Evolutionary conservation across 768 basidiomycete species (phyloP).

Genomic region (Boletus sp.): DNA sequence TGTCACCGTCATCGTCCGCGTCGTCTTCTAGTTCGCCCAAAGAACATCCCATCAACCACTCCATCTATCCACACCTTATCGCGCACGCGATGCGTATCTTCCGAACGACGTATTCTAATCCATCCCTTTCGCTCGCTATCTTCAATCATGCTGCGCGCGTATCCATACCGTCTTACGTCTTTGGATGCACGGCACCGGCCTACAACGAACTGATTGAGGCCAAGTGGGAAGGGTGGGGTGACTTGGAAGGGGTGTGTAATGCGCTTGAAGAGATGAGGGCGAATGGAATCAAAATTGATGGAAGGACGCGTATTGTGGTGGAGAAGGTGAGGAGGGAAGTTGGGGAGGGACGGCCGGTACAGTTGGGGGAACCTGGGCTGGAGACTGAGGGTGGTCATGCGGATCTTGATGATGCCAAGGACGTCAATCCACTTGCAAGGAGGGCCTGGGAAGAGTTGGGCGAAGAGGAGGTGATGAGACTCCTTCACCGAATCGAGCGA

Average conservation of each 20-base stretch:
- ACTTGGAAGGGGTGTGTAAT: constrained; percentile 69
- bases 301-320: constrained; percentile 55
- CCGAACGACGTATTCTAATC: constrained; percentile 74
- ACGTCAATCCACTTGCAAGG: constrained; percentile 36
- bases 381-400: background rate
- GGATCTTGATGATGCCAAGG: background rate
- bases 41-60: constrained; percentile 48
- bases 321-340: constrained; percentile 64
- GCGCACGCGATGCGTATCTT: constrained; percentile 75
- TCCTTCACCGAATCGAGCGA: constrained; percentile 51
- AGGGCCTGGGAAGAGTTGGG: constrained; percentile 41
- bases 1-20: background rate
- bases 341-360: constrained; percentile 50
- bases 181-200: constrained; percentile 82
- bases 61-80: constrained; percentile 71
- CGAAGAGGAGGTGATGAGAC: constrained; percentile 48
- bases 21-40: background rate
- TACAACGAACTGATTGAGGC: constrained; percentile 88
- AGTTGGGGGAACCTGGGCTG: constrained; percentile 26
- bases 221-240: constrained; percentile 82
- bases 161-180: constrained; percentile 79
- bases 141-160: constrained; percentile 76
- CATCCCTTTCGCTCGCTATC: constrained; percentile 75
- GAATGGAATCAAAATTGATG: constrained; percentile 70
- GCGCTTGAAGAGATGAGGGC: constrained; percentile 78